phyloP scores from a whole-genome alignment of 495 filamentous ascomycete genomes.

The Daldinia decipiens region DNA sequence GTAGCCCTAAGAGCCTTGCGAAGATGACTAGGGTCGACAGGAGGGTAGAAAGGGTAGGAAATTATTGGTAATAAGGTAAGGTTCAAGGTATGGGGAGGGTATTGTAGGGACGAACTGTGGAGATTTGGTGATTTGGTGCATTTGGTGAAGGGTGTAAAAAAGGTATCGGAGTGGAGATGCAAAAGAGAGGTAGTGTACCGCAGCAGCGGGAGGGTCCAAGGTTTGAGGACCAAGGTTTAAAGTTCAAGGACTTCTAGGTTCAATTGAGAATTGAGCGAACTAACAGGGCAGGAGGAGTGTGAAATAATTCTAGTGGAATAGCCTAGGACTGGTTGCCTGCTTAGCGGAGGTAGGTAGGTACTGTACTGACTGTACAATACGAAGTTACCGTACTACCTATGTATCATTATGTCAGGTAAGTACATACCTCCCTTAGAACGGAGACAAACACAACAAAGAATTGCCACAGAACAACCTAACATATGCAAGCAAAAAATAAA shows the following conservation, averaged over 20 bases:
- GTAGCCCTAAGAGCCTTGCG: constrained; percentile 24
- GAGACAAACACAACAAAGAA: background rate
- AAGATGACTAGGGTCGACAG: constrained; percentile 24
- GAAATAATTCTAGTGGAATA: background rate
- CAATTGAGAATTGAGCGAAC: constrained; percentile 7
- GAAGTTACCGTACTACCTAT: background rate
- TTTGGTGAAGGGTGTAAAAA: constrained; percentile 1
- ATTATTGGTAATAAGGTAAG: constrained; percentile 28
- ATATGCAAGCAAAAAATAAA: background rate
- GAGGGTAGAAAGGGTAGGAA: constrained; percentile 13
- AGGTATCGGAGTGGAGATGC: constrained; percentile 20
- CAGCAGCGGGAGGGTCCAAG: constrained; percentile 5
- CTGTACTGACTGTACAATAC: background rate
- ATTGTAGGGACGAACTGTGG: constrained; percentile 19
- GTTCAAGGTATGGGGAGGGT: constrained; percentile 16
- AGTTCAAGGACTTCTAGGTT: background rate
- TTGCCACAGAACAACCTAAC: background rate
- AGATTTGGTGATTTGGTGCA: constrained; percentile 11
- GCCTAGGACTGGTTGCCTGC: constrained; percentile 1
- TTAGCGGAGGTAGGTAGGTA: background rate
- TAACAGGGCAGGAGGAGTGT: background rate
- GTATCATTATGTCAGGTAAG: background rate
- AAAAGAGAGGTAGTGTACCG: constrained; percentile 1
- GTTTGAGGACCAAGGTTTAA: background rate
- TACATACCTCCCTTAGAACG: background rate